Percentiles rank a stretch among this genome's conserved stretches.
Conservation (phyloP, 176 grass and related monocot species). For the Ensete ventricosum region DNA sequence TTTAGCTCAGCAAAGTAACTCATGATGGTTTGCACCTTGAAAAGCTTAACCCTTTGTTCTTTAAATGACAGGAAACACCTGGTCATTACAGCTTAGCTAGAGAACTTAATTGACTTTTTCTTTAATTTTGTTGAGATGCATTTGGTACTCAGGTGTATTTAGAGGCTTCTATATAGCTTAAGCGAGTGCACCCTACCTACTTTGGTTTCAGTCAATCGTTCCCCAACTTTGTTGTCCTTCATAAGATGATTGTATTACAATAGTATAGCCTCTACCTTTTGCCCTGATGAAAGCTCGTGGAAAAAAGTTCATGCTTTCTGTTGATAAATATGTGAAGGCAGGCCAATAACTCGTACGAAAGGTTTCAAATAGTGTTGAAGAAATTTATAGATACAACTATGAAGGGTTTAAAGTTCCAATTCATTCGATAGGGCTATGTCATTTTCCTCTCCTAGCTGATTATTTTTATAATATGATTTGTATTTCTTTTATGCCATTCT, state of each 20-base stretch:
- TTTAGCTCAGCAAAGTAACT: background rate
- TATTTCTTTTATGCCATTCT: background rate
- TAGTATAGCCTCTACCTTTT: background rate
- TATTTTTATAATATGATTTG: background rate
- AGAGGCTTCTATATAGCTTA: background rate
- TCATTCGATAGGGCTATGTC: background rate
- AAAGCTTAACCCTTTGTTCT: background rate
- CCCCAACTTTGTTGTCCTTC: background rate
- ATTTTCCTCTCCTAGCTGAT: background rate
- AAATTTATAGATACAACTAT: background rate
- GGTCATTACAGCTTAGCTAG: background rate
- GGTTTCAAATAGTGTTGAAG: background rate
- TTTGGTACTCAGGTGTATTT: no score
- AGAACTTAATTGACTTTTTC: background rate
- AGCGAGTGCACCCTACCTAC: background rate
- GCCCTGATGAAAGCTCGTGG: no score
- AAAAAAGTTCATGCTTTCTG: background rate
- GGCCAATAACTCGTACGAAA: background rate
- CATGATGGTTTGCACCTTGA: background rate
- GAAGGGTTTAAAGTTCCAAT: background rate
- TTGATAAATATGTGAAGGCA: background rate
- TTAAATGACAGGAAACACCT: background rate
- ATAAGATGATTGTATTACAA: background rate
- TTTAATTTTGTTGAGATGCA: background rate
- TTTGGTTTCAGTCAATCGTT: background rate